These are phyloP conservation scores for Thalassiosira mediterranea DNA, from an alignment of 352 stramenopile species.

Conservation along the genomic window DNA sequence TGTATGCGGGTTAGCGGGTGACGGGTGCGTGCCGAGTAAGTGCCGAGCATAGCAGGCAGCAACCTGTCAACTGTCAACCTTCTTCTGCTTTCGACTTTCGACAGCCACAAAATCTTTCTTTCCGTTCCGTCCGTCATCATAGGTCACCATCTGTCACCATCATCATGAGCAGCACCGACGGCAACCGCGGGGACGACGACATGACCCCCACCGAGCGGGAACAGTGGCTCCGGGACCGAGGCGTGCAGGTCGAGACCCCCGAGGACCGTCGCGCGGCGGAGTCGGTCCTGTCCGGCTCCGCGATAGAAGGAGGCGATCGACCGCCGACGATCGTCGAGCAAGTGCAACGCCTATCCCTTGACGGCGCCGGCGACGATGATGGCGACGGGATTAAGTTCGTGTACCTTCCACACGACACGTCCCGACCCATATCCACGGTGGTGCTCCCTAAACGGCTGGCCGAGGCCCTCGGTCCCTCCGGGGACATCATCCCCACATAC, in stretches of 20 bases:
- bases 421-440: conserved; percentile 47
- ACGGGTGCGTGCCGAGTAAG: no score
- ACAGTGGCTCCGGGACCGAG: conserved; percentile 63
- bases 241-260: conserved; percentile 55
- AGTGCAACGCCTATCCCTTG: conserved; percentile 17
- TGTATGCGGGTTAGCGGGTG: no score
- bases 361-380: not conserved
- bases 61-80: no score
- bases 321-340: conserved; percentile 16
- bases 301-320: conserved; percentile 6
- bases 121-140: no score
- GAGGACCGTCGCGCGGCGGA: conserved; percentile 33
- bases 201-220: conserved; percentile 65
- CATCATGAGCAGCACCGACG: conserved; percentile 1
- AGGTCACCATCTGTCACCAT: no score
- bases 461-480: conserved; percentile 22
- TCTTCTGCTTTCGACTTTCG: no score
- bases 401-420: conserved; percentile 66
- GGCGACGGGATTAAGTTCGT: conserved; percentile 64
- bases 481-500: conserved; percentile 43
- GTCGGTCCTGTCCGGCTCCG: conserved; percentile 10
- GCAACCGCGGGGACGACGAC: conserved; percentile 31
- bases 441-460: conserved; percentile 19
- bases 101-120: no score
- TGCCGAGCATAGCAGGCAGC: no score